These are phyloP conservation scores for Kwoniella dejecticola DNA, from an alignment of 768 basidiomycete species.

Conservation along the genomic window DNA sequence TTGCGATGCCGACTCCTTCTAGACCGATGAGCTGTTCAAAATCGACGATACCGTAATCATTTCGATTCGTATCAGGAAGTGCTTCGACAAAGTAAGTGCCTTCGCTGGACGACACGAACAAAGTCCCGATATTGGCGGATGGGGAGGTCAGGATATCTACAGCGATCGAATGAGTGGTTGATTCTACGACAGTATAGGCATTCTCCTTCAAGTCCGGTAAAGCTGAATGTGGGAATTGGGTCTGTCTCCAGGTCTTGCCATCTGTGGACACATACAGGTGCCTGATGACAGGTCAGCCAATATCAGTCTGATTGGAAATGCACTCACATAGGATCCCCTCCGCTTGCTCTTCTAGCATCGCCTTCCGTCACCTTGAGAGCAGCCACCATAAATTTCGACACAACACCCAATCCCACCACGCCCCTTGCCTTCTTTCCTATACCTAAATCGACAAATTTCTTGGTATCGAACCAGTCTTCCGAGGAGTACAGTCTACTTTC, in stretches of 20 bases:
- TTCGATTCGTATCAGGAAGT: constrained; percentile 88
- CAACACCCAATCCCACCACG: constrained; percentile 88
- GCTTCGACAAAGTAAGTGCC: constrained; percentile 93
- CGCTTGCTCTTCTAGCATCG: constrained; percentile 36
- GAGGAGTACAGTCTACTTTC: constrained; percentile 72
- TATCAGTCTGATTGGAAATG: not conserved
- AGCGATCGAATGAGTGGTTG: constrained; percentile 86
- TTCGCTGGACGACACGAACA: constrained; percentile 94
- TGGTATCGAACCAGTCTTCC: constrained; percentile 77
- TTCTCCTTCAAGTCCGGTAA: constrained; percentile 51
- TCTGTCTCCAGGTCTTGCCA: constrained; percentile 79
- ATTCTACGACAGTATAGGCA: constrained; percentile 94
- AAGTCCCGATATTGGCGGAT: constrained; percentile 70
- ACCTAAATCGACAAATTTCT: constrained; percentile 72
- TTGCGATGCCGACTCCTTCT: constrained; percentile 82
- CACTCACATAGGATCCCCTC: constrained; percentile 52
- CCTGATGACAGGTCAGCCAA: constrained; percentile 41
- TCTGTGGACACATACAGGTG: constrained; percentile 80
- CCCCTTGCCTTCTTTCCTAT: constrained; percentile 85
- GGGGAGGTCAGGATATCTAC: constrained; percentile 82
- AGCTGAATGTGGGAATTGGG: constrained; percentile 78
- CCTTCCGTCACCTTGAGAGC: constrained; percentile 73
- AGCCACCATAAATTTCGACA: constrained; percentile 88
- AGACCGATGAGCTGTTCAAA: constrained; percentile 67
- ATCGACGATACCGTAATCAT: constrained; percentile 84